Evolutionary conservation across 768 basidiomycete species (phyloP).

Genomic region (Amanita pallidorosea): DNA sequence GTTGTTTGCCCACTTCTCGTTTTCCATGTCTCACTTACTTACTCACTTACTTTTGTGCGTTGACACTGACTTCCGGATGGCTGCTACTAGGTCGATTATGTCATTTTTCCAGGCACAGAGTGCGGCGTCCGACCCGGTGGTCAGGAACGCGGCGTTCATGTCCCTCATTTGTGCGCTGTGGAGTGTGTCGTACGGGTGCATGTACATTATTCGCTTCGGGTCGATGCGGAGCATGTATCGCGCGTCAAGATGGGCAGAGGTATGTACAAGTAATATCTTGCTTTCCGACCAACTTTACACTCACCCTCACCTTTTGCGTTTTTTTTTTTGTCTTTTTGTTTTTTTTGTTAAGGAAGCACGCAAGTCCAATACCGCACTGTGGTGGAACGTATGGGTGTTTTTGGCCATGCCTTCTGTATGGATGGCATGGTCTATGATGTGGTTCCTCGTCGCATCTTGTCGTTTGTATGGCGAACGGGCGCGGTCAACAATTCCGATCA

Average conservation of each 20-base stretch:
- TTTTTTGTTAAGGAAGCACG: constrained; percentile 44
- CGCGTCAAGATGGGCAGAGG: constrained; percentile 3
- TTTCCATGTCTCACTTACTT: no score
- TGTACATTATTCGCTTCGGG: constrained; percentile 2
- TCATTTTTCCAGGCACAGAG: background rate
- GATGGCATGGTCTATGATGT: constrained; percentile 68
- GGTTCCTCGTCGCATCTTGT: constrained; percentile 54
- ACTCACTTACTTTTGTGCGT: no score
- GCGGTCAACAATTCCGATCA: constrained; percentile 27
- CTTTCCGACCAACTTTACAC: no score
- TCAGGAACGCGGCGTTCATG: constrained; percentile 2
- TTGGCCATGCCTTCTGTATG: constrained; percentile 50
- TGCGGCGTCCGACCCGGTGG: background rate
- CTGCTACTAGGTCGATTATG: no score
- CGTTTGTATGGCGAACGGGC: constrained; percentile 65
- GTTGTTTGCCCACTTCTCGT: background rate
- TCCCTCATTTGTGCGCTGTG: constrained; percentile 3
- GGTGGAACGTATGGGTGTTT: constrained; percentile 27
- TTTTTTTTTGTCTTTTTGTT: background rate
- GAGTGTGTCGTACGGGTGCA: constrained; percentile 2
- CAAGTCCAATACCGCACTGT: constrained; percentile 21
- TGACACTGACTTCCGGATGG: background rate
- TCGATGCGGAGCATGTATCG: constrained; percentile 2
- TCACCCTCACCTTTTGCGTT: no score
- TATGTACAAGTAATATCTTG: background rate